Percentiles rank a stretch among this genome's conserved stretches.
Conservation (phyloP, 768 basidiomycete species). For the Lactifluus subvellereus region DNA sequence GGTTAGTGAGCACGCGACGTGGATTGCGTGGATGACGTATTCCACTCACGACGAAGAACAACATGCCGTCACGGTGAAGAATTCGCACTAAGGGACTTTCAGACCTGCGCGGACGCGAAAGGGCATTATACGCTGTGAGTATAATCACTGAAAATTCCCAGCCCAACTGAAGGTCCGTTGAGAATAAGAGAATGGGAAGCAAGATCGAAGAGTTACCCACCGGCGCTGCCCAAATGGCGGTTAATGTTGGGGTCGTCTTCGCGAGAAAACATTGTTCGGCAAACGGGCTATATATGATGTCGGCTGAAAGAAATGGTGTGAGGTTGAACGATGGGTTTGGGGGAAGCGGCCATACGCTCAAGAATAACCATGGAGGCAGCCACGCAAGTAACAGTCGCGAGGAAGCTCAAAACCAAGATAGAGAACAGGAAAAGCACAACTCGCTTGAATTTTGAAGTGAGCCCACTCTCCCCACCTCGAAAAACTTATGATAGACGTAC, state of each 20-base stretch:
- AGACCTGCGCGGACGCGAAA: constrained; percentile 32
- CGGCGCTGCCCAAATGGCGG: constrained; percentile 32
- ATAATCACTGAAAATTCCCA: constrained; percentile 34
- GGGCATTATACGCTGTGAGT: constrained; percentile 33
- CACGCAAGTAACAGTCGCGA: constrained; percentile 27
- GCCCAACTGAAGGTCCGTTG: constrained; percentile 28
- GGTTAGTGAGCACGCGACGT: neutral
- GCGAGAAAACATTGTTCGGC: constrained; percentile 31
- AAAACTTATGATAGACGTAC: constrained; percentile 17
- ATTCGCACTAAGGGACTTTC: constrained; percentile 28
- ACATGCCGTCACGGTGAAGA: constrained; percentile 34
- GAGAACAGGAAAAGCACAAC: constrained; percentile 27
- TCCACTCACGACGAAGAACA: constrained; percentile 33
- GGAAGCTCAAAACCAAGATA: constrained; percentile 28
- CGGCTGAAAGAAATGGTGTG: constrained; percentile 24
- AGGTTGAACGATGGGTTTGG: neutral
- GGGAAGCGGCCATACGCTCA: neutral
- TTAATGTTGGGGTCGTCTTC: constrained; percentile 22
- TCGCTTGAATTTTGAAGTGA: constrained; percentile 13
- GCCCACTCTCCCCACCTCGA: neutral
- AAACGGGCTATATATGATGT: constrained; percentile 24
- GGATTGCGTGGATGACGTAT: neutral
- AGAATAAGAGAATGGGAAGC: neutral
- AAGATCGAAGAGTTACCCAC: constrained; percentile 26
- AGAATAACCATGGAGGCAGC: neutral